These are phyloP conservation scores for Rostrohypoxylon terebratum DNA, from an alignment of 495 filamentous ascomycete species.

Conservation along the genomic window DNA sequence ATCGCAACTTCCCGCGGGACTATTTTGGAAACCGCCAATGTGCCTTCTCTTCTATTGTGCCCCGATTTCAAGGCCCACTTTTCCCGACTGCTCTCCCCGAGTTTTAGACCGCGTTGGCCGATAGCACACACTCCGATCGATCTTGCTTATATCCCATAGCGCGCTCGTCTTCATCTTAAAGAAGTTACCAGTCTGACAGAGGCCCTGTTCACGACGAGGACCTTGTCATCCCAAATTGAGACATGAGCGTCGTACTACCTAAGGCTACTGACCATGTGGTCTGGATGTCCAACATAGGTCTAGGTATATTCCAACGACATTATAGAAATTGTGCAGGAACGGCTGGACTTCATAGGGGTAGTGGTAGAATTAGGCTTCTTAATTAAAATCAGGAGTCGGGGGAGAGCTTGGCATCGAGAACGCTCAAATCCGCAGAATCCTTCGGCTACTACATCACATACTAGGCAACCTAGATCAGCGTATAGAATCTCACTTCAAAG, in stretches of 20 bases:
- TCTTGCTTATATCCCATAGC: not conserved
- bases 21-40: not conserved
- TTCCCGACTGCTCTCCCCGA: not conserved
- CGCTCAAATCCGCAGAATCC: not conserved
- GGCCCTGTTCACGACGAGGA: not conserved
- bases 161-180: not conserved
- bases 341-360: not conserved
- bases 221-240: not conserved
- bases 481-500: not conserved
- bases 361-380: not conserved
- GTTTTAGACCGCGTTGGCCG: not conserved
- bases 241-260: not conserved
- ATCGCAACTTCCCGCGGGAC: not conserved
- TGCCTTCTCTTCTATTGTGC: not conserved
- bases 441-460: not conserved
- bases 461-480: not conserved
- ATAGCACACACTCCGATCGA: not conserved
- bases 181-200: not conserved
- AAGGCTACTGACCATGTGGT: not conserved
- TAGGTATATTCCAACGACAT: not conserved
- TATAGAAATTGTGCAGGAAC: not conserved
- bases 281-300: no score
- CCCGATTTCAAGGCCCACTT: not conserved
- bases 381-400: not conserved
- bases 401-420: not conserved